Evolutionary conservation across 83 land plant genomes (phyloP), one percentile per base, ranked within the genome.

Genomic region (Thuja plicata): DNA sequence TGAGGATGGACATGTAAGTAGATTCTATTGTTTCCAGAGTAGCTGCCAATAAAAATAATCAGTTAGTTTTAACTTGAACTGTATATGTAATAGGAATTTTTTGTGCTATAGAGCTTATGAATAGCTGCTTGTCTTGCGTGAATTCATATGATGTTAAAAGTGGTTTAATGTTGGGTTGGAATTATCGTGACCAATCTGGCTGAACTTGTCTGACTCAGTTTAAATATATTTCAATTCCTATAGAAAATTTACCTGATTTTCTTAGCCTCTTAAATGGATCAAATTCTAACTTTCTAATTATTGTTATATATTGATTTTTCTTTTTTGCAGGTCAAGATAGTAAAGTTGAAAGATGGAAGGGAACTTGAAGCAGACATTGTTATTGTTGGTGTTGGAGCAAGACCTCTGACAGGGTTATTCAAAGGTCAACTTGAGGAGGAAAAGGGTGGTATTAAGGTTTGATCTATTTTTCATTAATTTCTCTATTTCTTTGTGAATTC

Each of bases 311-410:
- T n/a, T 45, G 55, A 46, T 27, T 43, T 43, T 43, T 82, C 84
- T 82, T 82, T 46, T 17, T 34, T 83, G 55, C 85, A 98, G 99
- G 99, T 98, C 13, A 96, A 89, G 45, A 88, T 90, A 32, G 99
- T 98, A 38, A 92, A 94, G 86, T 90, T 98, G 87, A 96, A 96
- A 90, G 99, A 98, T 91, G 99, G 99, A 2, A 90, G 95, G 88
- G 93, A 92, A 34, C 85, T 98, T 62, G 94, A 94, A 62, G 95
- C 96, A 88, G 96, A 97, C 91, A 93, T 98, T 86, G 99, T 98
- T 89, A 92, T 98, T 88, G 97, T 97, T 88, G 99, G 99, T 91
- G 97, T 98, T 87, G 99, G 99, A 38, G 99, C 94, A 85, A 93
- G 94, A 88, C 99, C 99, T 8, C 91, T 93, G 35, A 92, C 91